phyloP scores from a whole-genome alignment of 1,139 yeast genomes.

The Saccharomyces pastorianus region DNA sequence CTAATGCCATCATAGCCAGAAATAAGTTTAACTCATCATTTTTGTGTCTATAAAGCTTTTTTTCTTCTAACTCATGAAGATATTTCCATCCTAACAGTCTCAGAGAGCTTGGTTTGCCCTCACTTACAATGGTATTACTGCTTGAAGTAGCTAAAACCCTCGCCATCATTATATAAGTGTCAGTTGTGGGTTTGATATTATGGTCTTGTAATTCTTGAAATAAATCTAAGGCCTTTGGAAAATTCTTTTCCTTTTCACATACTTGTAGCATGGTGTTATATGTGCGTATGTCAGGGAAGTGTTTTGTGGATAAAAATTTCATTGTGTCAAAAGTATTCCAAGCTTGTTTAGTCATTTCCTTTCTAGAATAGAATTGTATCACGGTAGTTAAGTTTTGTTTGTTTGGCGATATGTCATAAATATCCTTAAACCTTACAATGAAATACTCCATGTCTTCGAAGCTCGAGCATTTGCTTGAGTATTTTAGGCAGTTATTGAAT shows the following conservation, averaged over 20 bases:
- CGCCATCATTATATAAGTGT: constrained; percentile 57
- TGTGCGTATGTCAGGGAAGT: constrained; percentile 55
- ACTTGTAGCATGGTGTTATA: constrained; percentile 67
- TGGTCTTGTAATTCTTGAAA: constrained; percentile 58
- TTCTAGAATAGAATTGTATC: constrained; percentile 56
- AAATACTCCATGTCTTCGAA: constrained; percentile 43
- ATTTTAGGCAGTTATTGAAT: constrained; percentile 35
- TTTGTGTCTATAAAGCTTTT: constrained; percentile 21
- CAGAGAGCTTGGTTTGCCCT: constrained; percentile 25
- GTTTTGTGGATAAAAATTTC: constrained; percentile 65
- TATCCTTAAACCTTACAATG: constrained; percentile 19
- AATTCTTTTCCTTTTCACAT: constrained; percentile 51
- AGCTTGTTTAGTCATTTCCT: constrained; percentile 50
- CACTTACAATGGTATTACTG: constrained; percentile 33
- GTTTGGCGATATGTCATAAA: constrained; percentile 44
- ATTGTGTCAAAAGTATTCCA: constrained; percentile 71
- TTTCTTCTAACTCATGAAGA: constrained; percentile 55
- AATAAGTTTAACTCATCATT: constrained; percentile 44
- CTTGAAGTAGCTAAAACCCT: constrained; percentile 71
- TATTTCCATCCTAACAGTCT: constrained; percentile 57
- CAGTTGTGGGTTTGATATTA: constrained; percentile 39
- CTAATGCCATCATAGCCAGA: constrained; percentile 62
- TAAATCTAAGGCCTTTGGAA: constrained; percentile 69
- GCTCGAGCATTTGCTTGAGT: constrained; percentile 32
- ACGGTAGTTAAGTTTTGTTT: constrained; percentile 55